These are phyloP conservation scores for Skeletonema tropicum DNA, from an alignment of 108 stramenopile species.

Conservation along the genomic window DNA sequence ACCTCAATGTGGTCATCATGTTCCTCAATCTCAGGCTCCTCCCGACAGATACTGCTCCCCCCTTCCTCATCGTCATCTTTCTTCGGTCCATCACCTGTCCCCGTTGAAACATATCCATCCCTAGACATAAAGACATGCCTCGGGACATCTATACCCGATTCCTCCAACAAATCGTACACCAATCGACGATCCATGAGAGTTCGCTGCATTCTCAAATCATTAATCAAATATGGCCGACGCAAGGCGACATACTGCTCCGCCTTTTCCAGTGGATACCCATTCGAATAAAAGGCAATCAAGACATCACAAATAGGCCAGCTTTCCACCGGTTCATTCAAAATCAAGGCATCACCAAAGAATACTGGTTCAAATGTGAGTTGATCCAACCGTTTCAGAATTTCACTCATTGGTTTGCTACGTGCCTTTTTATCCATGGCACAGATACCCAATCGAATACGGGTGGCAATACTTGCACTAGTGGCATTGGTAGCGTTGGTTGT, in stretches of 20 bases:
- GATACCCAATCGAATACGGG: constrained; percentile 89
- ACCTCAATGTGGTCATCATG: constrained; percentile 96
- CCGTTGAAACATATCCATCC: constrained; percentile 83
- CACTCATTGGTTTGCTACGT: constrained; percentile 96
- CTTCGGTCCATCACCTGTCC: constrained; percentile 66
- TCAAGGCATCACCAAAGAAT: constrained; percentile 93
- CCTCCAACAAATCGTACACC: constrained; percentile 92
- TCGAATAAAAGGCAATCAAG: constrained; percentile 95
- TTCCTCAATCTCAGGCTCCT: constrained; percentile 71
- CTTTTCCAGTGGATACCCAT: constrained; percentile 88
- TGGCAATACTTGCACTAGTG: constrained; percentile 11
- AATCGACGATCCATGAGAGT: constrained; percentile 87
- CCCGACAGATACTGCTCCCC: constrained; percentile 3
- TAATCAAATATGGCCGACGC: constrained; percentile 89
- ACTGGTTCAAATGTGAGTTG: constrained; percentile 75
- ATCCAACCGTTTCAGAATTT: constrained; percentile 92
- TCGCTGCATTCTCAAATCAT: constrained; percentile 92
- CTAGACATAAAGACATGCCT: constrained; percentile 86
- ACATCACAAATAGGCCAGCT: constrained; percentile 95
- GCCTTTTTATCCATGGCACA: constrained; percentile 99
- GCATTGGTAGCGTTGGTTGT: constrained; percentile 11
- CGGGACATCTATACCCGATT: constrained; percentile 93
- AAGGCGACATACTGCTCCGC: constrained; percentile 91
- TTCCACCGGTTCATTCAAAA: constrained; percentile 89
- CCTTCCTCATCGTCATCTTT: constrained; percentile 36